A percentile compares a stretch with the other conserved stretches of the same genome.
These are phyloP conservation scores for Myriangium duriaei DNA, from an alignment of 2,329 filamentous ascomycete genomes.

Conservation along the genomic window DNA sequence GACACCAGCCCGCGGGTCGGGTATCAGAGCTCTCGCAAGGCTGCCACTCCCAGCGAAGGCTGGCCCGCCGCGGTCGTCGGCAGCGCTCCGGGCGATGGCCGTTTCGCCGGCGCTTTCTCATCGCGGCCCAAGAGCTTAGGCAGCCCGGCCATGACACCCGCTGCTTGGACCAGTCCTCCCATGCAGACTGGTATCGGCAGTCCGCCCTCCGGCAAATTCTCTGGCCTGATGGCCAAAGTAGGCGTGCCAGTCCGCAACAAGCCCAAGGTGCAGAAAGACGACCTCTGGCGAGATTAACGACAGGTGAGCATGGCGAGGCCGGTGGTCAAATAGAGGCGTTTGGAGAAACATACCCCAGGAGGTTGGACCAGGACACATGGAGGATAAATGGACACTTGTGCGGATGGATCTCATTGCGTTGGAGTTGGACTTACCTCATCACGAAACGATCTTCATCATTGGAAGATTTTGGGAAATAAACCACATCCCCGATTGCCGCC, in stretches of 20 bases:
- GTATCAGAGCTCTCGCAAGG: slow-evolving; percentile 3
- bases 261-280: slow-evolving; percentile 4
- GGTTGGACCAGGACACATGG: no score
- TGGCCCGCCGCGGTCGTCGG: not conserved
- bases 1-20: slow-evolving; percentile 4
- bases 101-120: slow-evolving; percentile 3
- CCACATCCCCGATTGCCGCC: no score
- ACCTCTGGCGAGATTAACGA: slow-evolving; percentile 7
- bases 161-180: slow-evolving; percentile 1
- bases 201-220: not conserved
- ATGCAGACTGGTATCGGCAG: slow-evolving; percentile 2
- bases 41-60: slow-evolving; percentile 1
- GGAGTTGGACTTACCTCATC: no score
- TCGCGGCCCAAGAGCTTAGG: slow-evolving; percentile 1
- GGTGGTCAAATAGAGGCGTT: no score
- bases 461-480: no score
- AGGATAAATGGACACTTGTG: no score
- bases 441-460: no score
- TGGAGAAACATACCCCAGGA: not conserved
- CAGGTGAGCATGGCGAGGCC: no score
- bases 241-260: not conserved
- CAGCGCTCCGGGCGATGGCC: slow-evolving; percentile 1
- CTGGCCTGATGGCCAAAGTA: slow-evolving; percentile 7
- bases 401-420: no score
- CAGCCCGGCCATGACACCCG: slow-evolving; percentile 1